A percentile compares a stretch with the other conserved stretches of the same genome.
These are phyloP conservation scores for Micractinium sp. DNA, from an alignment of 139 green algal genomes.

Conservation along the genomic window DNA sequence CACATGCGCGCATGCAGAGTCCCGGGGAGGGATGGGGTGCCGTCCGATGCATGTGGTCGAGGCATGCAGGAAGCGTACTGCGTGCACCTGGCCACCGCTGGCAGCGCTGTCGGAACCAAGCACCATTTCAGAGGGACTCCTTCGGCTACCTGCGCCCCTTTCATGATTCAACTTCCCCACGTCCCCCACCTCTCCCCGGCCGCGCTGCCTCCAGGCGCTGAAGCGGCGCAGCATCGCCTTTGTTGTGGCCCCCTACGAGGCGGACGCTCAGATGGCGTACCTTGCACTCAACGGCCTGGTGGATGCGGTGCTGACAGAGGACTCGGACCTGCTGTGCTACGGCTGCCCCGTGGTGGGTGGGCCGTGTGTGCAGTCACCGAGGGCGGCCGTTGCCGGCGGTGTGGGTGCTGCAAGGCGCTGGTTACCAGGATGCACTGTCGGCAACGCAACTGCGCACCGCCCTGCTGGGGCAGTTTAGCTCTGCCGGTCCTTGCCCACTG, in stretches of 20 bases:
- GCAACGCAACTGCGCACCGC: no score
- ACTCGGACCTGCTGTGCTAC: conserved; percentile 96
- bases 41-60: no score
- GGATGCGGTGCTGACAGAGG: conserved; percentile 93
- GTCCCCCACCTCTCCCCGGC: neutral
- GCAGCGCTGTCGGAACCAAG: neutral
- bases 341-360: conserved; percentile 78
- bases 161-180: neutral
- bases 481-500: neutral
- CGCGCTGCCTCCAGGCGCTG: conserved; percentile 30
- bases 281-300: conserved; percentile 79
- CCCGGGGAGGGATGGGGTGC: no score
- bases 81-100: neutral
- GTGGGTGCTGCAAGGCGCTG: neutral
- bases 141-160: neutral
- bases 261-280: conserved; percentile 96
- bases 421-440: neutral
- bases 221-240: conserved; percentile 69
- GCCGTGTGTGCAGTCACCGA: no score
- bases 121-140: no score
- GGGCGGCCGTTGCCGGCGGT: neutral
- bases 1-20: no score
- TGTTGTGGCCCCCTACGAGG: conserved; percentile 97
- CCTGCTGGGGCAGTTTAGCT: no score
- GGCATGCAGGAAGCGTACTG: no score